Conservation (phyloP, 768 basidiomycete genomes). For the Suillus variegatus region DNA sequence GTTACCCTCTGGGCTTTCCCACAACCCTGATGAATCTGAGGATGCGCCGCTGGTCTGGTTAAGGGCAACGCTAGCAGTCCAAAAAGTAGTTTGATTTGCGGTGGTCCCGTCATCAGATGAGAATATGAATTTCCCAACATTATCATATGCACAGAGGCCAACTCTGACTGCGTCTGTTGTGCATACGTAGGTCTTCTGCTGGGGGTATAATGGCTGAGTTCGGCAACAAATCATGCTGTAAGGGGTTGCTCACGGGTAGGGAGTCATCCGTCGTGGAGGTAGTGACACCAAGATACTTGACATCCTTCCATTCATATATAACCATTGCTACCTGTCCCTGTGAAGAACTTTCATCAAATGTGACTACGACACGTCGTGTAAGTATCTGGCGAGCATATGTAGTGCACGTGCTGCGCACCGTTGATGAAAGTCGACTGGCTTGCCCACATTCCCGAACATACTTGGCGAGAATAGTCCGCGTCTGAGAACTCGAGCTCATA, state of each 20-base stretch:
- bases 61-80: constrained; percentile 79
- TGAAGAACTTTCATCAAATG: constrained; percentile 68
- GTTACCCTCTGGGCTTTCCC: constrained; percentile 63
- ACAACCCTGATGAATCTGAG: constrained; percentile 41
- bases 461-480: constrained; percentile 83
- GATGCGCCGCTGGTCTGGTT: constrained; percentile 29
- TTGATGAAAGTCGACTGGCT: constrained; percentile 79
- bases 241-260: constrained; percentile 60
- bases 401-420: constrained; percentile 45
- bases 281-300: constrained; percentile 75
- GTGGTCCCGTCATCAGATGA: constrained; percentile 63
- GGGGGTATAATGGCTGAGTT: constrained; percentile 18
- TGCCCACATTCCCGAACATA: constrained; percentile 96
- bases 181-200: constrained; percentile 93
- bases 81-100: constrained; percentile 79
- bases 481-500: constrained; percentile 70
- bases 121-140: constrained; percentile 91
- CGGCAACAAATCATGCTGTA: constrained; percentile 3
- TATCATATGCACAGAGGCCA: constrained; percentile 64
- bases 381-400: constrained; percentile 7
- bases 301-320: constrained; percentile 95
- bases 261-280: constrained; percentile 54
- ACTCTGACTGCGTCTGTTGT: constrained; percentile 76
- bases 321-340: constrained; percentile 91
- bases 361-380: constrained; percentile 46